phyloP scores from a whole-genome alignment of 306 rosid species.

The Begonia loranthoides region DNA sequence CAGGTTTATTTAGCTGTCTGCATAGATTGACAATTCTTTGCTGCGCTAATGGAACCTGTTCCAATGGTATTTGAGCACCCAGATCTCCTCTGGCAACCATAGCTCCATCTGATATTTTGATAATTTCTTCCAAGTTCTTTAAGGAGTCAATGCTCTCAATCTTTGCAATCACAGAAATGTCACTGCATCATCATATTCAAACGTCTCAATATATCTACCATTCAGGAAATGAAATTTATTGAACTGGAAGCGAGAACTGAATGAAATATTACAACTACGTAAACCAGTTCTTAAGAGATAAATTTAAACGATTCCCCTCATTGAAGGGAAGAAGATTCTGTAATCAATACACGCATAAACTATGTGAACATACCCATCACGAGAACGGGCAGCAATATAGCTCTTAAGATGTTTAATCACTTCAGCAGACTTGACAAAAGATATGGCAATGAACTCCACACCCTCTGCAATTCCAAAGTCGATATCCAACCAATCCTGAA shows the following conservation, averaged over 20 bases:
- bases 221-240: slow-evolving; percentile 6
- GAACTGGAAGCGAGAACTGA: no score
- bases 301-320: no score
- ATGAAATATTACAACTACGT: no score
- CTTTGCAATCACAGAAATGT: slow-evolving; percentile 77
- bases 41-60: slow-evolving; percentile 95
- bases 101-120: slow-evolving; percentile 87
- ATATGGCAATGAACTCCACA: slow-evolving; percentile 90
- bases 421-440: slow-evolving; percentile 98
- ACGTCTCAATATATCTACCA: slow-evolving; percentile 5
- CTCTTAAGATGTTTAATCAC: slow-evolving; percentile 96
- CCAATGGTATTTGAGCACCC: slow-evolving; percentile 97
- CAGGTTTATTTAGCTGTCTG: slow-evolving; percentile 91
- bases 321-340: background rate
- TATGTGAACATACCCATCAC: slow-evolving; percentile 38
- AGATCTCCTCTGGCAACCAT: slow-evolving; percentile 99
- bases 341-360: background rate
- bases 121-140: slow-evolving; percentile 90
- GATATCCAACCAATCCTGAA: slow-evolving; percentile 97
- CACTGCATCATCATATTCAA: slow-evolving; percentile 31
- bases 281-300: no score
- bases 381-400: slow-evolving; percentile 88
- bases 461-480: slow-evolving; percentile 96
- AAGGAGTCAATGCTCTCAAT: slow-evolving; percentile 94
- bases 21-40: slow-evolving; percentile 87